phyloP scores from a whole-genome alignment of 2,329 filamentous ascomycete genomes.

The Ophiocordyceps polyrhachis-furcata region DNA sequence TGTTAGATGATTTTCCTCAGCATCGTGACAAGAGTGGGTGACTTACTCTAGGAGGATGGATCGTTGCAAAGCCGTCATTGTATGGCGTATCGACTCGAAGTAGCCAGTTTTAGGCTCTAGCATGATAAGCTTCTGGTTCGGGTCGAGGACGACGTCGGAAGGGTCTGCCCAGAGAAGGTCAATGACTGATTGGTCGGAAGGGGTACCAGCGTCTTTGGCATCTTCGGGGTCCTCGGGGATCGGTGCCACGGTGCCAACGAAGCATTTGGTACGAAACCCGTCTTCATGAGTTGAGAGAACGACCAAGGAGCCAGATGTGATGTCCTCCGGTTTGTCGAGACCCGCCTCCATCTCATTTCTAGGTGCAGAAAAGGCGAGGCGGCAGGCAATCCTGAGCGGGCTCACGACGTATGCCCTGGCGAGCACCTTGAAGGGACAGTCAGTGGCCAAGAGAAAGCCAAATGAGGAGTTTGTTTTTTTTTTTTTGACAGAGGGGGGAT shows the following conservation, averaged over 20 bases:
- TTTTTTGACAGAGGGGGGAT: too few relatives aligned
- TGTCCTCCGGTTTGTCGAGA: constrained; percentile 37
- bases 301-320: constrained; percentile 33
- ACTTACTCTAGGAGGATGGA: constrained; percentile 32
- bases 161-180: constrained; percentile 53
- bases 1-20: not conserved
- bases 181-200: constrained; percentile 17
- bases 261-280: constrained; percentile 43
- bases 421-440: constrained; percentile 31
- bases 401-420: constrained; percentile 47
- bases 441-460: not conserved
- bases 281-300: constrained; percentile 35
- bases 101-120: constrained; percentile 56
- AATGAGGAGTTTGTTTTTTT: too few relatives aligned
- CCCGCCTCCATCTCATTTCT: constrained; percentile 40
- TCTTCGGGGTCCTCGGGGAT: constrained; percentile 35
- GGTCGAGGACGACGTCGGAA: constrained; percentile 46
- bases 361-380: constrained; percentile 51
- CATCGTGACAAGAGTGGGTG: constrained; percentile 6
- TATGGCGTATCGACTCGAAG: constrained; percentile 59
- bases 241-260: constrained; percentile 50
- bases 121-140: constrained; percentile 55
- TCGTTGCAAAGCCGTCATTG: constrained; percentile 52
- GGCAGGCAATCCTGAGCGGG: constrained; percentile 41
- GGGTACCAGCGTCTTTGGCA: constrained; percentile 5